phyloP scores from a whole-genome alignment of 2,329 filamentous ascomycete genomes.

The Dactylellina leptospora region DNA sequence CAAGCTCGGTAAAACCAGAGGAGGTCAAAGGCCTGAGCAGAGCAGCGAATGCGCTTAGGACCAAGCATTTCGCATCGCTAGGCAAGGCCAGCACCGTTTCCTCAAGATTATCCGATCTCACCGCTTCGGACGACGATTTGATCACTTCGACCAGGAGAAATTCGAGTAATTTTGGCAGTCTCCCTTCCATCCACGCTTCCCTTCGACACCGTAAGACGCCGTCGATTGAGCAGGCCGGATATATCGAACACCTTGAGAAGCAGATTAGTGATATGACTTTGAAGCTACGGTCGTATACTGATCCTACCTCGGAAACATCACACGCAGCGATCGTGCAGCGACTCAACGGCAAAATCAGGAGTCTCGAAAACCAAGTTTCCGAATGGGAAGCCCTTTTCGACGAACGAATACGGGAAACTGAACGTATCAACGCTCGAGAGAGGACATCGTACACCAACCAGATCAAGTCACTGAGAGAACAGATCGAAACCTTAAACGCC shows the following conservation, averaged over 20 bases:
- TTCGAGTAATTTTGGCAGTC: slow-evolving; percentile 42
- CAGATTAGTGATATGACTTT: slow-evolving; percentile 46
- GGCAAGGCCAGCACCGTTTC: slow-evolving; percentile 47
- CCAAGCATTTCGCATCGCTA: slow-evolving; percentile 40
- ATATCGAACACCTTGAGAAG: slow-evolving; percentile 50
- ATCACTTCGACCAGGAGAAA: slow-evolving; percentile 23
- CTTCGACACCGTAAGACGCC: slow-evolving; percentile 50
- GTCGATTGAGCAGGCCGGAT: slow-evolving; percentile 47
- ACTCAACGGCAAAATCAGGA: slow-evolving; percentile 47
- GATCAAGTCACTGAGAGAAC: slow-evolving; percentile 41
- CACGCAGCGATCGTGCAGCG: slow-evolving; percentile 51
- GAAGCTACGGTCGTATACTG: slow-evolving; percentile 49
- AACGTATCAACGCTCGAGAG: slow-evolving; percentile 40
- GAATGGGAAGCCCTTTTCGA: slow-evolving; percentile 53
- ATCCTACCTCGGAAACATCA: slow-evolving; percentile 49
- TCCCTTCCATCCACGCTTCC: slow-evolving; percentile 51
- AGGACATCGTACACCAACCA: slow-evolving; percentile 32
- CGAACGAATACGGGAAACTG: slow-evolving; percentile 49
- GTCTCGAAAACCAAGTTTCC: slow-evolving; percentile 49
- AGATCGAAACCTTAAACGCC: slow-evolving; percentile 34
- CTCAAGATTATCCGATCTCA: slow-evolving; percentile 37
- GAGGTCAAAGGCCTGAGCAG: slow-evolving; percentile 40
- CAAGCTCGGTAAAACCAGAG: slow-evolving; percentile 43
- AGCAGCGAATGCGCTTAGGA: slow-evolving; percentile 45
- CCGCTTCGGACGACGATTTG: slow-evolving; percentile 42